phyloP scores from a whole-genome alignment of 192 early-diverging fungal genomes.

The Funneliformis mosseae region DNA sequence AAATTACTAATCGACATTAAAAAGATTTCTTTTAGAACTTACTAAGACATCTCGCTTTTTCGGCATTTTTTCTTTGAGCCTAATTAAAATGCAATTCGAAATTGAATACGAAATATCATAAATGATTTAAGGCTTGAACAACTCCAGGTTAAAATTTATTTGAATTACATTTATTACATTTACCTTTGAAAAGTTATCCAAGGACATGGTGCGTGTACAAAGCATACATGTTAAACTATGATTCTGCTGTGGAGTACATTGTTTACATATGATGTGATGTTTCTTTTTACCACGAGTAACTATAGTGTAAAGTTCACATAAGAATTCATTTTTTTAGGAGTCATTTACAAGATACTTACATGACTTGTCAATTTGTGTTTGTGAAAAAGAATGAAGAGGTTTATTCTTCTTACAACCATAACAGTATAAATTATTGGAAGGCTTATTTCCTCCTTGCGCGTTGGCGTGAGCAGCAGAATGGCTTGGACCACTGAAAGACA shows the following conservation, averaged over 20 bases:
- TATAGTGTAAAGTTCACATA: too few relatives aligned
- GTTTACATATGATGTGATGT: conserved; percentile 46
- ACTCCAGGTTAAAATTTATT: neutral
- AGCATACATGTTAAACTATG: conserved; percentile 43
- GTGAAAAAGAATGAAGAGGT: too few relatives aligned
- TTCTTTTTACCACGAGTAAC: conserved; percentile 3
- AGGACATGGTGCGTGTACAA: conserved; percentile 39
- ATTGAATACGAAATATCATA: neutral
- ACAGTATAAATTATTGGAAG: too few relatives aligned
- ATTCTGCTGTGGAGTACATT: conserved; percentile 41
- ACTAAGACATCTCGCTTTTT: conserved; percentile 44
- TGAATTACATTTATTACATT: neutral
- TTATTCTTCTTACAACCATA: too few relatives aligned
- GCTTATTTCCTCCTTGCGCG: too few relatives aligned
- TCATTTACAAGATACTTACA: too few relatives aligned
- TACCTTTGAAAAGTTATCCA: conserved; percentile 48
- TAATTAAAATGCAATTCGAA: neutral
- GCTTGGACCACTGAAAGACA: too few relatives aligned
- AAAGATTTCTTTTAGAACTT: neutral
- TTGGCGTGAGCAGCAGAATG: too few relatives aligned
- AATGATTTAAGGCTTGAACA: neutral
- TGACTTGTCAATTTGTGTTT: too few relatives aligned
- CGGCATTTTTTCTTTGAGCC: conserved; percentile 48
- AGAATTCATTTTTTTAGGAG: too few relatives aligned
- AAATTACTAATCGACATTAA: neutral